A percentile compares a stretch with the other conserved stretches of the same genome.
phyloP scores from a whole-genome alignment of 1,284 basidiomycete genomes.

The Pseudozyma sp. region DNA sequence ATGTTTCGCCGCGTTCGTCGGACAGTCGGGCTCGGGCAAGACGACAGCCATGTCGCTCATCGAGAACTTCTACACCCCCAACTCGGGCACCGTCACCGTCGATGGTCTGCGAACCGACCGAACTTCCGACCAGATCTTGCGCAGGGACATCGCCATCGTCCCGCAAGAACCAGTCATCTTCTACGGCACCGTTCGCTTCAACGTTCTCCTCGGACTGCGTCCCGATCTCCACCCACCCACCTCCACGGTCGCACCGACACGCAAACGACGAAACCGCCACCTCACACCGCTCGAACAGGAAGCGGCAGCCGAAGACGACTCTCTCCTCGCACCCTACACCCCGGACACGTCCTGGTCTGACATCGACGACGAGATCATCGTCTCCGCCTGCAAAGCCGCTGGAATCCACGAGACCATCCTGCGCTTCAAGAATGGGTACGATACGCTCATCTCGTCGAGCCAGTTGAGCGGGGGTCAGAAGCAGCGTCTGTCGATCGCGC shows the following conservation, averaged over 20 bases:
- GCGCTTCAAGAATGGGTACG: slow-evolving; percentile 86
- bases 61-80: slow-evolving; percentile 74
- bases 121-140: slow-evolving; percentile 73
- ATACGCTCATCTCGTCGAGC: slow-evolving; percentile 72
- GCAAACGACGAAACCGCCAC: slow-evolving; percentile 23
- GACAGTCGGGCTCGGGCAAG: slow-evolving; percentile 63
- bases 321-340: slow-evolving; percentile 27
- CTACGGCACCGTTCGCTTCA: slow-evolving; percentile 73
- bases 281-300: slow-evolving; percentile 35
- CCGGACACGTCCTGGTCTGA: slow-evolving; percentile 25
- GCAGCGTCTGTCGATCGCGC: slow-evolving; percentile 60
- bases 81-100: slow-evolving; percentile 77
- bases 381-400: slow-evolving; percentile 18
- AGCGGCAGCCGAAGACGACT: slow-evolving; percentile 59
- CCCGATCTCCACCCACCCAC: slow-evolving; percentile 36
- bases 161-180: slow-evolving; percentile 65
- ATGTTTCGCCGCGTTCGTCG: slow-evolving; percentile 72
- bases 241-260: no score
- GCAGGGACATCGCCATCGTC: slow-evolving; percentile 55
- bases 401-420: slow-evolving; percentile 81
- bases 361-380: slow-evolving; percentile 17
- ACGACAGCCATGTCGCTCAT: slow-evolving; percentile 69
- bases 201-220: slow-evolving; percentile 35
- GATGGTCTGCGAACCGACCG: slow-evolving; percentile 92
- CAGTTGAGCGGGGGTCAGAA: slow-evolving; percentile 65